Base-by-base conservation (phyloP, 164 flowering plant genomes). In the Stephania cephalantha region DNA sequence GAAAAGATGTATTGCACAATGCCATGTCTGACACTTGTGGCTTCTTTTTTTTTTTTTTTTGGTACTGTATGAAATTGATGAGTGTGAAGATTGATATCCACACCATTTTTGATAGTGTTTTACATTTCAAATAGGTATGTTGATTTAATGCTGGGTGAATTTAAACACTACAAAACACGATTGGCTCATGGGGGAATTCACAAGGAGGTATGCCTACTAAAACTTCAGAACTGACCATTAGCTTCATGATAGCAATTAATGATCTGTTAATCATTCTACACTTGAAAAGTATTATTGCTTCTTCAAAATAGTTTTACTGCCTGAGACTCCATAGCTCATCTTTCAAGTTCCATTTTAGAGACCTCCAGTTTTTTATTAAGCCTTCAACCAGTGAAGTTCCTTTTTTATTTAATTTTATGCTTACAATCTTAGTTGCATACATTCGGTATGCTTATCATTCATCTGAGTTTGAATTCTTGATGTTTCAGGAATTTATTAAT, bases 141-240 rank as follows among this genome's bases (percentile, higher is more conserved):
- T 79, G 99, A 96, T 86, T 78, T 94, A 81, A 75, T 96, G 80
- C 79, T 96, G 90, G 98, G 99, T 74, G 99, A 94, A 81, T 96
- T 96, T 71, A 96, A 96, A 87, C 99, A 96, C 80, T 96, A 89
- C 78, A 94, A 84, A 75, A 92, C 98, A 76, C 86, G 97, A 86
- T 89, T 96, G 75, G 89, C 90, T 80, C 97, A 96, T 86, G 95
- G 92, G 12, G 98, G 91, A 45, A 87, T 94, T 78, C 84, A 78
- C 48, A 85, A 89, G 81, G 97, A 94, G 97, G 99, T 94, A 88
- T 29, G 10, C 35, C 20, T 66, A 15, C 45, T 7, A 22, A 50
- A 61, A 61, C 66, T 61, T 61, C 22, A 61, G 12, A 44, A 12
- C 15, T 6, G 46, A 55, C 69, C 66, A 46, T 46, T 48, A 66